Evolutionary conservation across 192 early-diverging fungal genomes (phyloP).

Genomic region (Coemansia nantahalensis): DNA sequence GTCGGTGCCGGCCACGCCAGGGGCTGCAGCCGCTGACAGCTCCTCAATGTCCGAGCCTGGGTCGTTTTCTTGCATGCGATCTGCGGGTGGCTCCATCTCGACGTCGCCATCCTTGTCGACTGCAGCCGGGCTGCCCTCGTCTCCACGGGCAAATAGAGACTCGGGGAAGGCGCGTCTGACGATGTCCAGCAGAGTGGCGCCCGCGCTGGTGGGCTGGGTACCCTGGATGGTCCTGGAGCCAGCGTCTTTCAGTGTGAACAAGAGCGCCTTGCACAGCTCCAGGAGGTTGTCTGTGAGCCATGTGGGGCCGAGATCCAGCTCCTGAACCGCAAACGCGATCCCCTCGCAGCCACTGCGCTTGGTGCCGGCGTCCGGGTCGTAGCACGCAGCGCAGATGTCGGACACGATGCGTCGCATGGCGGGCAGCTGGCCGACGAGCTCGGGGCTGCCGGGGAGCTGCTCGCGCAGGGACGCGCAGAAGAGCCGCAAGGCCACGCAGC

Average conservation of each 20-base stretch:
- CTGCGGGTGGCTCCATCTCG: slow-evolving; percentile 1
- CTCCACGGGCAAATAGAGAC: slow-evolving; percentile 17
- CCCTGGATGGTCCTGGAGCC: slow-evolving; percentile 22
- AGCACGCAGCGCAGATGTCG: slow-evolving; percentile 89
- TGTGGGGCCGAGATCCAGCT: slow-evolving; percentile 77
- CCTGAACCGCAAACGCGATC: slow-evolving; percentile 76
- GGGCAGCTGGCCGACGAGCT: slow-evolving; percentile 39
- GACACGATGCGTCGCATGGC: slow-evolving; percentile 62
- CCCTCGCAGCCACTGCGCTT: slow-evolving; percentile 91
- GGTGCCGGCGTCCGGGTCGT: slow-evolving; percentile 79
- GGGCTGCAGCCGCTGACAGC: too few relatives aligned
- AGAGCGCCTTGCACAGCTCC: slow-evolving; percentile 88
- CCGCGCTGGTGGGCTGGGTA: slow-evolving; percentile 15
- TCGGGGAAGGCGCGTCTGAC: slow-evolving; percentile 35
- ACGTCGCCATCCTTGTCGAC: slow-evolving; percentile 9
- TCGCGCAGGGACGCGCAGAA: slow-evolving; percentile 26
- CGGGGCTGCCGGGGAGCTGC: slow-evolving; percentile 6
- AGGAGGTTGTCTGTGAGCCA: slow-evolving; percentile 96
- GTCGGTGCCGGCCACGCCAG: too few relatives aligned
- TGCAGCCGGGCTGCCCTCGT: slow-evolving; percentile 32
- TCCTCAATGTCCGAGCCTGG: neutral
- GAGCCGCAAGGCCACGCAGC: slow-evolving; percentile 24
- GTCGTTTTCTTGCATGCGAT: neutral
- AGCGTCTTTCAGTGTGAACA: slow-evolving; percentile 93
- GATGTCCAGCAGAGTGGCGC: slow-evolving; percentile 37